Conservation (phyloP, 306 rosid genomes). For the Vigna radiata region DNA sequence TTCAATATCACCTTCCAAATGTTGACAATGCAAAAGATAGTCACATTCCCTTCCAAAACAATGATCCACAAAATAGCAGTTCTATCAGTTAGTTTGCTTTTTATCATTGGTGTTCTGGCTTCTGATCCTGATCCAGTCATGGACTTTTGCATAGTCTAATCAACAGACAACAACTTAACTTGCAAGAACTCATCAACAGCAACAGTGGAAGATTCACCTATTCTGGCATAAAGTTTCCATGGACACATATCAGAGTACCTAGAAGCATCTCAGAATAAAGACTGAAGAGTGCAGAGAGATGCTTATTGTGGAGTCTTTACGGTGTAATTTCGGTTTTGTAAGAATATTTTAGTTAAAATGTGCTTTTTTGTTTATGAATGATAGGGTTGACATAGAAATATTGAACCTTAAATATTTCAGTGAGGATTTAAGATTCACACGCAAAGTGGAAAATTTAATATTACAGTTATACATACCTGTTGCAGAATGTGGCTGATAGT, state of each 20-base stretch:
- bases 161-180: slow-evolving; percentile 37
- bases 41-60: slow-evolving; percentile 37
- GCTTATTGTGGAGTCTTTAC: too few species aligned
- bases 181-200: slow-evolving; percentile 83
- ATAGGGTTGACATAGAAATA: slow-evolving; percentile 20
- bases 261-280: too few species aligned
- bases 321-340: too few species aligned
- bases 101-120: slow-evolving; percentile 49
- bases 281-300: too few species aligned
- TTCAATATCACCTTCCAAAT: slow-evolving; percentile 32
- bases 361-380: slow-evolving; percentile 27
- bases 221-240: slow-evolving; percentile 67
- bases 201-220: slow-evolving; percentile 71
- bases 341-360: background rate
- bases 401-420: slow-evolving; percentile 4
- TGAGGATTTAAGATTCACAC: background rate
- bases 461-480: slow-evolving; percentile 22
- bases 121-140: slow-evolving; percentile 92
- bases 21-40: slow-evolving; percentile 15
- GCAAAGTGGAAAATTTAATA: slow-evolving; percentile 1
- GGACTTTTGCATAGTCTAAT: slow-evolving; percentile 76
- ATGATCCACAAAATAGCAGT: slow-evolving; percentile 43
- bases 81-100: slow-evolving; percentile 47
- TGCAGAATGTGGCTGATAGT: slow-evolving; percentile 6
- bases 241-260: too few species aligned